Base-by-base conservation (phyloP, 1,284 basidiomycete species). In the Golubevia sp. region DNA sequence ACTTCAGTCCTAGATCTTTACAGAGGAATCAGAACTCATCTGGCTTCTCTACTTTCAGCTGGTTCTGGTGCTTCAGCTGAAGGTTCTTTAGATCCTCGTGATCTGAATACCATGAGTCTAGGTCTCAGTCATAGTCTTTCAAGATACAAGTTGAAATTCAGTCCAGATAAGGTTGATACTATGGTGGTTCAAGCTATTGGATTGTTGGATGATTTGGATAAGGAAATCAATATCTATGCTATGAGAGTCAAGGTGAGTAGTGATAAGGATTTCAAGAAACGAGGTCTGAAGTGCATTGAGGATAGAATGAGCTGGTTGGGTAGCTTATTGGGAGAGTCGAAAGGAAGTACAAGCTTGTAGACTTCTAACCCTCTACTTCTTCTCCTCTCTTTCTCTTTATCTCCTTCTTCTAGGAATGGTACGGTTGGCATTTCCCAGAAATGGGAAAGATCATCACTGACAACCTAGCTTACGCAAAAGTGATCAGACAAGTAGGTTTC, bases 371-470 rank as follows among this genome's bases (percentile, higher is more conserved):
- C n/a, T n/a, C n/a, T n/a, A n/a, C 30, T 34, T 34, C 30, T 34
- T 34, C 30, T 11, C 11, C 30, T 34, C 21, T 52, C 2, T 52
- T 13, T 26, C 21, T 2, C 50, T 6, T 13, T 52, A 5, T 23
- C 25, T 13, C 13, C 25, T 26, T 11, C 6, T 52, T 52, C 21
- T 26, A 94, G 92, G 96, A 98, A 88, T 99, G 96, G 96, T 99
- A 98, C 82, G 96, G 96, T 24, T 99, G 96, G 96, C 96, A 99
- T 87, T 98, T 98, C 89, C 96, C 96, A 8, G 96, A 99, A 86
- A 93, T 99, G 91, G 92, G 91, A 76, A 98, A 98, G 87, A 97
- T 99, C 84, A 92, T 98, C 74, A 90, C 91, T 70, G 96, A 99
- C 87, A 99, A 97, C 86, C 87, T 96, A 61, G 94, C 95, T 24